Conservation (phyloP, 371 early-diverging fungal genomes). For the Polyrhizophydium stewartii region DNA sequence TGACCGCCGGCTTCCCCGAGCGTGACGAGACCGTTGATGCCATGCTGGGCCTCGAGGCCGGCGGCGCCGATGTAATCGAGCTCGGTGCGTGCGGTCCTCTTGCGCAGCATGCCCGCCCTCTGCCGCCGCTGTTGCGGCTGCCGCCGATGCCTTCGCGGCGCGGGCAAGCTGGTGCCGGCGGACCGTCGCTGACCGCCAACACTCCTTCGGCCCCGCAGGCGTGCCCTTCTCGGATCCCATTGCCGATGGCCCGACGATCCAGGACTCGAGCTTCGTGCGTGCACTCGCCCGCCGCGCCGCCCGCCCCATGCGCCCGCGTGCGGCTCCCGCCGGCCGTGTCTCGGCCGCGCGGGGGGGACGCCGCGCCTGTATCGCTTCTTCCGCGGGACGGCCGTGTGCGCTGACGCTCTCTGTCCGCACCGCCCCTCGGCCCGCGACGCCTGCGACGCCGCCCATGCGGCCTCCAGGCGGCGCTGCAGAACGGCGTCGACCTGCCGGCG, state of each 20-base stretch:
- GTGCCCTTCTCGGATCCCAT: conserved; percentile 97
- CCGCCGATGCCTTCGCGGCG: too few species aligned
- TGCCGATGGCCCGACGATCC: conserved; percentile 96
- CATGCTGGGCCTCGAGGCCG: conserved; percentile 79
- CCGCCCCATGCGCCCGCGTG: too few species aligned
- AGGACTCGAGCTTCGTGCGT: conserved; percentile 78
- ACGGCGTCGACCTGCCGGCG: conserved; percentile 70
- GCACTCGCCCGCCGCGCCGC: background rate
- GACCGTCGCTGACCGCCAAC: too few species aligned
- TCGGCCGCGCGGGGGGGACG: too few species aligned
- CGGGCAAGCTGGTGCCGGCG: too few species aligned
- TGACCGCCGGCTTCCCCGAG: conserved; percentile 90
- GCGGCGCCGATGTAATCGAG: conserved; percentile 96
- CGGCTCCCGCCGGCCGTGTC: too few species aligned
- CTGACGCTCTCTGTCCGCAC: background rate
- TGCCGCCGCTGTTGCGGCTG: too few species aligned
- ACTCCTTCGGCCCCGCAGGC: conserved; percentile 42
- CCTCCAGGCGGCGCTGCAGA: conserved; percentile 64
- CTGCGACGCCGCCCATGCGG: background rate
- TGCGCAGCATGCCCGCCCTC: too few species aligned
- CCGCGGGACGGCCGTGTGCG: background rate
- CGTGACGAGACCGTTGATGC: conserved; percentile 72
- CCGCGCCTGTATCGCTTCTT: too few species aligned
- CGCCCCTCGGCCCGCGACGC: too few species aligned
- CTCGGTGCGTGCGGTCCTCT: conserved; percentile 78